A percentile compares a stretch with the other conserved stretches of the same genome.
phyloP scores from a whole-genome alignment of 768 basidiomycete species.

The Psilocybe subaeruginosa region DNA sequence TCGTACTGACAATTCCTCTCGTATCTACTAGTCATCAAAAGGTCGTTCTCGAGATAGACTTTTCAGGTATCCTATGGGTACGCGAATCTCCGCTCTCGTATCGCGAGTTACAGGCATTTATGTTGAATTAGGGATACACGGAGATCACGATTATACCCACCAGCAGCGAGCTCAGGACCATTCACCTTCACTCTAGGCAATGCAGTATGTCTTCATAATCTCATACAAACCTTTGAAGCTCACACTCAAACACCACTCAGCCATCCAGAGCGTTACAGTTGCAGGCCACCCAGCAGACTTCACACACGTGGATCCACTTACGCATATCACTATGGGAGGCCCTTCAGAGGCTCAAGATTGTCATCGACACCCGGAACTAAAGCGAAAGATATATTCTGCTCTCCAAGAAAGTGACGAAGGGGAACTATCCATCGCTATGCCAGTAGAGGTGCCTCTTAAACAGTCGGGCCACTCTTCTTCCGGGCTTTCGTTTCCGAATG shows the following conservation, averaged over 20 bases:
- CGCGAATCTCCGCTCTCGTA: slow-evolving; percentile 24
- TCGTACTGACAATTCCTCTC: slow-evolving; percentile 44
- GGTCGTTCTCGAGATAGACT: slow-evolving; percentile 92
- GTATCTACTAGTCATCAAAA: slow-evolving; percentile 93
- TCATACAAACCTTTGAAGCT: background rate
- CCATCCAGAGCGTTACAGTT: slow-evolving; percentile 74
- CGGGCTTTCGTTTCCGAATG: slow-evolving; percentile 56
- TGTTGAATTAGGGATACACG: slow-evolving; percentile 76
- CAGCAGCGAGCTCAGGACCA: slow-evolving; percentile 74
- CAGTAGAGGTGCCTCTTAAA: slow-evolving; percentile 68
- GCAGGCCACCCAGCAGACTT: slow-evolving; percentile 76
- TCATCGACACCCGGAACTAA: slow-evolving; percentile 90
- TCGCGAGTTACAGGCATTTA: slow-evolving; percentile 19
- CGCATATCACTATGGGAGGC: slow-evolving; percentile 59
- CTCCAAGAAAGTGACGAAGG: slow-evolving; percentile 93
- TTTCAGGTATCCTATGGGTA: slow-evolving; percentile 86
- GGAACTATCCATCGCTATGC: slow-evolving; percentile 89
- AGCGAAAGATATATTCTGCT: slow-evolving; percentile 89
- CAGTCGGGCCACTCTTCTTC: slow-evolving; percentile 52
- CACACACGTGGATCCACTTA: slow-evolving; percentile 75
- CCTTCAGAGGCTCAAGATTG: slow-evolving; percentile 68
- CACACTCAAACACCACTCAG: slow-evolving; percentile 33
- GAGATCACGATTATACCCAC: slow-evolving; percentile 89
- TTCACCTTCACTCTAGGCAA: slow-evolving; percentile 89
- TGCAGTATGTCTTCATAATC: slow-evolving; percentile 59